phyloP scores from a whole-genome alignment of 228 moss, liverwort and hornwort genomes.

The Sphagnum magellanicum region DNA sequence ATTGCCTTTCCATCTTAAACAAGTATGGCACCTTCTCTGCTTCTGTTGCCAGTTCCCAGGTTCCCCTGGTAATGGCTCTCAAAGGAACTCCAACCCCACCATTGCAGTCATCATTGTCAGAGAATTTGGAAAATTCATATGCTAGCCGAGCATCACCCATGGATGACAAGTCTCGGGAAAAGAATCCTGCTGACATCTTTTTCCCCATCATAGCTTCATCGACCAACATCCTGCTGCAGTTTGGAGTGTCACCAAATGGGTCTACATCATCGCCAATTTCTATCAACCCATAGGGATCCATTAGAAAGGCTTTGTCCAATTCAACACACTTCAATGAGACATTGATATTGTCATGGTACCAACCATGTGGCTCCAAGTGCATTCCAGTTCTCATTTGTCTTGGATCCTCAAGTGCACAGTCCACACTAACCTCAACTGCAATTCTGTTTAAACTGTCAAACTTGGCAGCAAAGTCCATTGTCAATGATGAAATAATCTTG shows the following conservation, averaged over 20 bases:
- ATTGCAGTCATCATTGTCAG: neutral
- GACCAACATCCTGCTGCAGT: neutral
- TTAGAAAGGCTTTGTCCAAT: neutral
- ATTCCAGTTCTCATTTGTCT: neutral
- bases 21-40: conserved; percentile 4
- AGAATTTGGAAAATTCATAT: conserved; percentile 1
- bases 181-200: neutral
- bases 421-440: neutral
- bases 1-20: neutral
- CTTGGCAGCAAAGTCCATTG: conserved; percentile 3
- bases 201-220: neutral
- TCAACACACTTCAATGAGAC: conserved; percentile 7
- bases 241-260: neutral
- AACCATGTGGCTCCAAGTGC: conserved; percentile 6
- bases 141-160: conserved; percentile 8
- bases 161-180: conserved; percentile 4
- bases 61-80: neutral
- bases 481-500: conserved; percentile 4
- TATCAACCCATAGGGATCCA: neutral
- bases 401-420: conserved; percentile 5
- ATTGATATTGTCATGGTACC: conserved; percentile 8
- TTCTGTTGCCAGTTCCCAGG: conserved; percentile 6
- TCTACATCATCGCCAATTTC: conserved; percentile 3
- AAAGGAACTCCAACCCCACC: conserved; percentile 5
- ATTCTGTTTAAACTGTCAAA: neutral